phyloP scores from a whole-genome alignment of 2,329 filamentous ascomycete species.

The Clarireedia homoeocarpa region DNA sequence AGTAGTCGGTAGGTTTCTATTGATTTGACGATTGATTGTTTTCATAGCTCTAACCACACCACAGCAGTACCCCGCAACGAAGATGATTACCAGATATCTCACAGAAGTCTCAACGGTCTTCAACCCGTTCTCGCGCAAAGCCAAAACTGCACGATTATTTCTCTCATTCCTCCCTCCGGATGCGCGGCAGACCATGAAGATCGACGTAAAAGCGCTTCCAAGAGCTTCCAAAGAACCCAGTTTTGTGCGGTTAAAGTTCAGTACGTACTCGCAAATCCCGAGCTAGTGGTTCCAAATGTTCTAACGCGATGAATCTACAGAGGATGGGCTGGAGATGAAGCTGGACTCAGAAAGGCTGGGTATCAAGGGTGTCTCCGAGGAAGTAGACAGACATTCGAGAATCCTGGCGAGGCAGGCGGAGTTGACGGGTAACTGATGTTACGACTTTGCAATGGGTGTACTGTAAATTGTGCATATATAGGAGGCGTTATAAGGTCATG shows the following conservation, averaged over 20 bases:
- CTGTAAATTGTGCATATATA: slow-evolving; percentile 15
- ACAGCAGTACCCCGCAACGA: slow-evolving; percentile 16
- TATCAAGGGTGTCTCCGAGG: slow-evolving; percentile 79
- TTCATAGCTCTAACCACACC: neutral
- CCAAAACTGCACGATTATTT: slow-evolving; percentile 80
- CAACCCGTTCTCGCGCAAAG: slow-evolving; percentile 78
- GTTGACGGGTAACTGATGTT: slow-evolving; percentile 42
- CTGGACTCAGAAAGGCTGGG: slow-evolving; percentile 74
- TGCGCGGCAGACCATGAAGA: slow-evolving; percentile 68
- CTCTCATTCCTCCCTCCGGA: slow-evolving; percentile 76
- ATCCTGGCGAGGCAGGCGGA: slow-evolving; percentile 76
- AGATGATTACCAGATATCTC: slow-evolving; percentile 80
- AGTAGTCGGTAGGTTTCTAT: neutral
- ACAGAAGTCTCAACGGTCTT: slow-evolving; percentile 80
- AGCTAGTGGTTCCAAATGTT: neutral
- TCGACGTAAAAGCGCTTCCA: slow-evolving; percentile 70
- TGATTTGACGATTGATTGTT: neutral
- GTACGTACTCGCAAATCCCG: slow-evolving; percentile 38
- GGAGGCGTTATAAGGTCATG: slow-evolving; percentile 20
- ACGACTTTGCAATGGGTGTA: slow-evolving; percentile 8
- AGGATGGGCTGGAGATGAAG: slow-evolving; percentile 87
- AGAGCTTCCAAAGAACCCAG: slow-evolving; percentile 60
- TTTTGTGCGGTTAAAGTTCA: slow-evolving; percentile 74
- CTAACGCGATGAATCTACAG: slow-evolving; percentile 37
- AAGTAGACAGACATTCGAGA: slow-evolving; percentile 85